Conservation (phyloP, 208 protist species). For the Leishmania amazonensis region DNA sequence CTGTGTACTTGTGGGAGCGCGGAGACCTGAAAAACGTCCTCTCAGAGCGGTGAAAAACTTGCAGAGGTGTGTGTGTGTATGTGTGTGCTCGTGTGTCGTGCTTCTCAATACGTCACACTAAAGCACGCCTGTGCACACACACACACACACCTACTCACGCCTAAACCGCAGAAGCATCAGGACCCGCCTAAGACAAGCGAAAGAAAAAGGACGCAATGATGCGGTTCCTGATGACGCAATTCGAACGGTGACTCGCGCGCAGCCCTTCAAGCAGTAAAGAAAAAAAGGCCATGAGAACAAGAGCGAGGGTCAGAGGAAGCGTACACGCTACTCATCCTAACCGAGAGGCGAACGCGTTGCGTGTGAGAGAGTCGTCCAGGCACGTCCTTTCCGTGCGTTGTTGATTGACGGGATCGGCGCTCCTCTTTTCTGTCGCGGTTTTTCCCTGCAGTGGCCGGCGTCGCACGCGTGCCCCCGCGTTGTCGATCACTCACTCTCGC, state of each 20-base stretch:
- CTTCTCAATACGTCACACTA: not conserved
- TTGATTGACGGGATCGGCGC: not conserved
- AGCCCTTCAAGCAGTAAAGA: not conserved
- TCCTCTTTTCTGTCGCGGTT: not conserved
- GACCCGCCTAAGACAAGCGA: not conserved
- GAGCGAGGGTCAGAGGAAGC: not conserved
- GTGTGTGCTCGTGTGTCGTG: not conserved
- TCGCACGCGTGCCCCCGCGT: not conserved
- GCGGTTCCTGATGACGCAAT: too few species aligned
- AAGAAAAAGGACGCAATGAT: not conserved
- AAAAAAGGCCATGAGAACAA: not conserved
- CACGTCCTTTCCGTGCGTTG: not conserved
- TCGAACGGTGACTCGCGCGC: not conserved
- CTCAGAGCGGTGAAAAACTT: too few species aligned
- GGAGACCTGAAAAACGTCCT: too few species aligned
- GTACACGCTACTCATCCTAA: not conserved
- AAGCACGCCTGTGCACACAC: not conserved
- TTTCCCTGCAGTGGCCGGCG: not conserved
- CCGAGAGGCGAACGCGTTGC: not conserved
- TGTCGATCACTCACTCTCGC: not conserved
- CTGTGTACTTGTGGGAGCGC: too few species aligned
- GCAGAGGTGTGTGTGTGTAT: not conserved
- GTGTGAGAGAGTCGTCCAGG: not conserved
- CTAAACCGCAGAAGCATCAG: not conserved
- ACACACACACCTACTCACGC: not conserved